phyloP scores from a whole-genome alignment of 371 early-diverging fungal genomes.

The Rozella allomycis region DNA sequence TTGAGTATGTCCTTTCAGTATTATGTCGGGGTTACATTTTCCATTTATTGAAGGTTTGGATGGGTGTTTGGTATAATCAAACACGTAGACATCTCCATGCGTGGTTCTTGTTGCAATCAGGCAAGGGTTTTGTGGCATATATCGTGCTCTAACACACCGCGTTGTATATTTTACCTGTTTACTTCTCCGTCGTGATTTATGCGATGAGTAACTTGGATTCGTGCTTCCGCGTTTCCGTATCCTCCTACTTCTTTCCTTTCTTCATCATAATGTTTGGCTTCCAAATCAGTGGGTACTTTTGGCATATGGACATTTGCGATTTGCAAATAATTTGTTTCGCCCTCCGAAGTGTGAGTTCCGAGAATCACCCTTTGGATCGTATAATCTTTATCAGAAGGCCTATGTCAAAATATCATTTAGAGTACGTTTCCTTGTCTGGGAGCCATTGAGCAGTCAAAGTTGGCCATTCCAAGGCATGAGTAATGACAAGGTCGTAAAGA shows the following conservation, averaged over 20 bases:
- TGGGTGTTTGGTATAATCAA: conserved; percentile 87
- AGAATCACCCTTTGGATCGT: conserved; percentile 58
- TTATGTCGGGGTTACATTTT: conserved; percentile 61
- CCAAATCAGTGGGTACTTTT: conserved; percentile 33
- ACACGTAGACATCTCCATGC: conserved; percentile 70
- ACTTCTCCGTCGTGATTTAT: conserved; percentile 88
- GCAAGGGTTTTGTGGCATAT: conserved; percentile 76
- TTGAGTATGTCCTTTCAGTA: conserved; percentile 62
- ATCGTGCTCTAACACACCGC: conserved; percentile 42
- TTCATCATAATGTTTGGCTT: conserved; percentile 45
- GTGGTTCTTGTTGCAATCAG: conserved; percentile 86
- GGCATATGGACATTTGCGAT: conserved; percentile 76
- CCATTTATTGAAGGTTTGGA: conserved; percentile 44
- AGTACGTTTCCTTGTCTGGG: conserved; percentile 65
- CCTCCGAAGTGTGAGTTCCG: conserved; percentile 90
- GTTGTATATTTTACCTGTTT: conserved; percentile 25
- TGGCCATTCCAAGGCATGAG: conserved; percentile 95
- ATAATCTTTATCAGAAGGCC: conserved; percentile 76
- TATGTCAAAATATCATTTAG: conserved; percentile 8
- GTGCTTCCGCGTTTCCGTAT: conserved; percentile 45
- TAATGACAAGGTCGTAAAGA: conserved; percentile 87
- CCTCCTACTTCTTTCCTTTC: conserved; percentile 57
- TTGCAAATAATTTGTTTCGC: conserved; percentile 81
- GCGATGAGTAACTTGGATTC: conserved; percentile 59
- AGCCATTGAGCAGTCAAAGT: conserved; percentile 94